Base-by-base conservation (phyloP, 257 asterid genomes). In the Vinca minor region DNA sequence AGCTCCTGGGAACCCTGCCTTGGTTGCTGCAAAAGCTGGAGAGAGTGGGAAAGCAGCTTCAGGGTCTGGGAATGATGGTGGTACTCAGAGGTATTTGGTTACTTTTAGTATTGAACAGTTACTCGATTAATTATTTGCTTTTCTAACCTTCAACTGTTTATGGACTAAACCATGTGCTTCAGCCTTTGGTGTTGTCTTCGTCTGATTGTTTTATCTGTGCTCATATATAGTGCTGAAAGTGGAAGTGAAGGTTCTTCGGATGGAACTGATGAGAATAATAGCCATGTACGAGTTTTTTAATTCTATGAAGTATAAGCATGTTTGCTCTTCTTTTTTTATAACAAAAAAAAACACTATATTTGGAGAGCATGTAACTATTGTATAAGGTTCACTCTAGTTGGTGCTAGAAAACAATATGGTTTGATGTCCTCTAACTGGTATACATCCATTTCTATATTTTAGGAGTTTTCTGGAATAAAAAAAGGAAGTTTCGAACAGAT, bases 401-500 rank as follows among this genome's bases (percentile, higher is more conserved):
- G 56, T 5, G 28, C 35, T 42, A 14, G 69, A 45, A 13, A 17
- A 34, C 3, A 53, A 32, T 45, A 42, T 20, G 12, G 53, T 25
- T 18, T 20, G 17, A 8, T 25, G 36, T 57, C 45, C 39, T 64
- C 64, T 57, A 11, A 18, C 36, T 59, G 29, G 55, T 52, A 58
- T 41, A 31, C 49, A 64, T 45, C 41, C 31, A 32, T 39, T 65
- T 76, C 54, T 18, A 61, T 66, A 62, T 69, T 68, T 66, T 67
- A 87, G 98, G 96, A 80, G 65, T 83, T 70, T 65, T 71, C 95
- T 69, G 86, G 72, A 26, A 52, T 82, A 45, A 92, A 84, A 87
- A 89, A 82, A 79, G 96, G 96, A 74, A 92, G 95, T 75, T 92
- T 92, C 56, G 87, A 87, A 54, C 95, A 82, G 78, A 92, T 89